Conservation (phyloP, 805 yeast genomes). For the Cyberlindnera petersonii region DNA sequence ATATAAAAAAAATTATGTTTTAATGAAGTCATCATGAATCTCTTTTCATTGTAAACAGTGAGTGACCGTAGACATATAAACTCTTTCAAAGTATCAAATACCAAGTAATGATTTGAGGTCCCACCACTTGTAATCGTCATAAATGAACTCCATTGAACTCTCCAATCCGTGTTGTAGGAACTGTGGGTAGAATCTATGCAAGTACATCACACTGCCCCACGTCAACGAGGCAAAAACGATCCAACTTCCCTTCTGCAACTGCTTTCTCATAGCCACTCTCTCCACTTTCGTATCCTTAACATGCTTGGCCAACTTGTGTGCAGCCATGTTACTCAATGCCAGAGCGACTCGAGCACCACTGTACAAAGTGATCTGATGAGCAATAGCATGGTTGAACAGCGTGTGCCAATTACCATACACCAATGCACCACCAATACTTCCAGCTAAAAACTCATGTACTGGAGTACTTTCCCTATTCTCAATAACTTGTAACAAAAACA, state of each 20-base stretch:
- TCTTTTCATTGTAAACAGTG: too few species aligned
- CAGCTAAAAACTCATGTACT: slow-evolving; percentile 30
- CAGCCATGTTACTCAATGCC: slow-evolving; percentile 44
- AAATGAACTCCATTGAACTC: slow-evolving; percentile 67
- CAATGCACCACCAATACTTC: slow-evolving; percentile 36
- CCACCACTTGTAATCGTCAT: slow-evolving; percentile 55
- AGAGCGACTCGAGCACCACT: slow-evolving; percentile 65
- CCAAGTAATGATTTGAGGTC: slow-evolving; percentile 45
- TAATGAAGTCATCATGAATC: too few species aligned
- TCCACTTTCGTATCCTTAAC: slow-evolving; percentile 9
- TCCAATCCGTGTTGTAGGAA: slow-evolving; percentile 62
- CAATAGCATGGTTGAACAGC: slow-evolving; percentile 41
- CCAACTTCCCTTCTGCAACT: slow-evolving; percentile 43
- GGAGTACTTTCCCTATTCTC: slow-evolving; percentile 22
- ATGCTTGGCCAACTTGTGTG: slow-evolving; percentile 18
- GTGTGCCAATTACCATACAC: slow-evolving; percentile 37
- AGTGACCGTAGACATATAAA: not conserved
- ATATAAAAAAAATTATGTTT: too few species aligned
- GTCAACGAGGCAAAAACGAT: slow-evolving; percentile 54
- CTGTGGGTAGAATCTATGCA: slow-evolving; percentile 59
- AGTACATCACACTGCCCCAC: slow-evolving; percentile 74
- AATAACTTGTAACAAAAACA: slow-evolving; percentile 27
- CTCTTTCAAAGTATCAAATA: slow-evolving; percentile 1
- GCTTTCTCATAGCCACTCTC: slow-evolving; percentile 9
- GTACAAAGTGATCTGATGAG: slow-evolving; percentile 73